Evolutionary conservation across 345 rosid genomes (phyloP).

Genomic region (Populus simonii): DNA sequence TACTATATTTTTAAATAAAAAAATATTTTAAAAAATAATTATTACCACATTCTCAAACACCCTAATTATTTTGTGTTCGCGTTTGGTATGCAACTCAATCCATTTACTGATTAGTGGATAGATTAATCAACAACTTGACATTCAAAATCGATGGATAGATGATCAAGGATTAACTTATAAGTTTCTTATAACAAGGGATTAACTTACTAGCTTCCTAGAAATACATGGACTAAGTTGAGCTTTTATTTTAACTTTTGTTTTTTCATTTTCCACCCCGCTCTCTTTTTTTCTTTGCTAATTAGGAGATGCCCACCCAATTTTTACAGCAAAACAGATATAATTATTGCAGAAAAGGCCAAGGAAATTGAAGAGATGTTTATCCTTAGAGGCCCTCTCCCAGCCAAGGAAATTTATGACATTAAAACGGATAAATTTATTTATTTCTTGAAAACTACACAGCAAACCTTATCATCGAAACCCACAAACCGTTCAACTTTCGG

Average conservation of each 20-base stretch:
- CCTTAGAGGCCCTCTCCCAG: neutral
- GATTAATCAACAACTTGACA: too few species aligned
- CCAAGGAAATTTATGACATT: neutral
- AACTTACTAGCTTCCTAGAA: neutral
- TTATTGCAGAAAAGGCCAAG: neutral
- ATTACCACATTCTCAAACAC: rapidly evolving
- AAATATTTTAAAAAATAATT: too few species aligned
- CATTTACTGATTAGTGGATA: too few species aligned
- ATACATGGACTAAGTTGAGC: neutral
- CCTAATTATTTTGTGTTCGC: too few species aligned
- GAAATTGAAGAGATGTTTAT: neutral
- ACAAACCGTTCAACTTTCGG: neutral
- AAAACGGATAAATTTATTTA: neutral
- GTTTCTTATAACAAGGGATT: too few species aligned
- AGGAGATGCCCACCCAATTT: too few species aligned
- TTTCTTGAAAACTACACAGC: neutral
- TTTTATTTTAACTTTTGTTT: too few species aligned
- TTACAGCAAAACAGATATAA: neutral
- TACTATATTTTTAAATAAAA: too few species aligned
- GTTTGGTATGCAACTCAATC: too few species aligned
- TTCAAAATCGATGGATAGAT: too few species aligned
- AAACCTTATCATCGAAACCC: neutral
- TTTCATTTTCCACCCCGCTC: too few species aligned
- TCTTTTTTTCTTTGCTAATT: too few species aligned
- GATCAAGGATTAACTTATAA: neutral